phyloP scores from a whole-genome alignment of 805 yeast genomes.

The Yamadazyma scolyti region DNA sequence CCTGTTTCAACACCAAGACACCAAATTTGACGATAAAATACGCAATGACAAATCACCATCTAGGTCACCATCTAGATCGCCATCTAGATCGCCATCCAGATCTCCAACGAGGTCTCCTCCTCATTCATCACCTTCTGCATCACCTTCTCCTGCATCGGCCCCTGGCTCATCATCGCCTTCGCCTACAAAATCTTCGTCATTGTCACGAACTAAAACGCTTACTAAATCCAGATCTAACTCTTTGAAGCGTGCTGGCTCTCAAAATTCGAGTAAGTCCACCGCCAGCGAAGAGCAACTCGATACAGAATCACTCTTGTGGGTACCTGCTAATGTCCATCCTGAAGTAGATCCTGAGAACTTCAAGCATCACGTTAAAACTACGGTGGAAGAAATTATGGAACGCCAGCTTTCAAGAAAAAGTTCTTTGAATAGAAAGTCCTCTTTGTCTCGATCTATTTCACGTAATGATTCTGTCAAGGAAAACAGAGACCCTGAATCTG shows the following conservation, averaged over 20 bases:
- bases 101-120: constrained; percentile 4
- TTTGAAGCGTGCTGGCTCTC: constrained; percentile 2
- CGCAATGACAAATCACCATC: constrained; percentile 1
- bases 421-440: constrained; percentile 21
- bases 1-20: constrained; percentile 16
- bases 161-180: not conserved
- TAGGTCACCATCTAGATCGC: constrained; percentile 4
- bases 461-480: constrained; percentile 10
- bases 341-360: constrained; percentile 91
- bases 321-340: constrained; percentile 92
- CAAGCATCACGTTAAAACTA: constrained; percentile 58
- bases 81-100: constrained; percentile 8
- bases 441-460: constrained; percentile 16
- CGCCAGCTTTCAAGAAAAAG: constrained; percentile 26
- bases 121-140: too few relatives aligned
- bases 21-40: constrained; percentile 5
- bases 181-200: not conserved
- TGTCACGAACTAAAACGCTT: constrained; percentile 5
- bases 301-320: constrained; percentile 68
- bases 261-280: constrained; percentile 16
- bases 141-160: not conserved
- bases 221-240: constrained; percentile 5
- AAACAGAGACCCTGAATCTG: constrained; percentile 4
- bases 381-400: constrained; percentile 50
- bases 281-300: constrained; percentile 16